Base-by-base conservation (phyloP, 345 rosid species). In the Arabis hirsuta region DNA sequence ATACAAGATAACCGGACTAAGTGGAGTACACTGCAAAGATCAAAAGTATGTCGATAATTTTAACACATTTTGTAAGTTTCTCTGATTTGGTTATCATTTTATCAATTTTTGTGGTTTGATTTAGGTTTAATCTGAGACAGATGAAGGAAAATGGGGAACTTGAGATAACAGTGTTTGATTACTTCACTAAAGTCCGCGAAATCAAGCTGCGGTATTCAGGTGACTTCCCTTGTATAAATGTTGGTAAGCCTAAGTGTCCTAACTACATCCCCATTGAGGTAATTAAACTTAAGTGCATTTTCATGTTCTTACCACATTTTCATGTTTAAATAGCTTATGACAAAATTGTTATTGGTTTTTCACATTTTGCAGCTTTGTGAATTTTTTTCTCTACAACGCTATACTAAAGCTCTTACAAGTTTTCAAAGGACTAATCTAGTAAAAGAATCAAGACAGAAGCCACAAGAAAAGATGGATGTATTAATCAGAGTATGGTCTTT, bases 231-330 rank as follows among this genome's bases (percentile, higher is more conserved):
- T 92, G 98, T 73, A 83, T 92, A 32, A 88, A 85, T 77, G 96
- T 92, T 54, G 96, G 98, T 22, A 92, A 86, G 74, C 90, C 95
- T 9, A 92, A 90, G 66, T 83, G 90, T 29, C 98, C 96, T 3
- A 82, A 83, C 22, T 90, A 78, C 73, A 47, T 88, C 65, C 96
- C 98, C 29, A 19, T 90, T 19, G 96, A 92, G 91, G 98, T 87
- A 60, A 31, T 22, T 22, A 22, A 22, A 22, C 22, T 22, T 22
- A 22, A 22, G 2, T 22, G 19, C 29, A 55, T 31, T 29, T 4
- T 55, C 60, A 12, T 54, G 58, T 29, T 1, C 84, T 90, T 4
- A 55, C 84, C 16, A 77, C 29, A 27, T 27, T 22, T 22, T 36
- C 46, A 57, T 29, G 58, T 58, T 36, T 22, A 36, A 1, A 22